Conservation (phyloP, 169 alveolate species). For the Plasmodium gonderi region DNA sequence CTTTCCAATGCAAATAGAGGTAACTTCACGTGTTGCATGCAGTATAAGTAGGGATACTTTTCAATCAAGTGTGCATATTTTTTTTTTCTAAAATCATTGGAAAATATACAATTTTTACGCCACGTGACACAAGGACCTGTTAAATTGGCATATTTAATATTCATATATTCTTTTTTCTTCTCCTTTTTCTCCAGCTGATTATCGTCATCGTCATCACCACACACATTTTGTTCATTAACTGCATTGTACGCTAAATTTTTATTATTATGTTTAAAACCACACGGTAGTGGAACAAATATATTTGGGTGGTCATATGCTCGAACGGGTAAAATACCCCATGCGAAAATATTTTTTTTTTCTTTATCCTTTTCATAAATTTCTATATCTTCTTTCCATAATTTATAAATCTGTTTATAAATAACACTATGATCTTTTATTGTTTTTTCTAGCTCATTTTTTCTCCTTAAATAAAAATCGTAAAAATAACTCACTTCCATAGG, state of each 20-base stretch:
- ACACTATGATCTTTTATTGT: slow-evolving; percentile 36
- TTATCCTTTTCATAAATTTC: slow-evolving; percentile 73
- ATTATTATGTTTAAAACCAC: slow-evolving; percentile 88
- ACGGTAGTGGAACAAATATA: slow-evolving; percentile 90
- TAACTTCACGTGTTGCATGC: slow-evolving; percentile 31
- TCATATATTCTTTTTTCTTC: slow-evolving; percentile 81
- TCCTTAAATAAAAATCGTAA: slow-evolving; percentile 14
- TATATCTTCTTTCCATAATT: slow-evolving; percentile 76
- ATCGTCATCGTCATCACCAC: slow-evolving; percentile 2
- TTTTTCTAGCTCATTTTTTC: slow-evolving; percentile 42
- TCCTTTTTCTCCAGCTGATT: slow-evolving; percentile 76
- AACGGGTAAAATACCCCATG: slow-evolving; percentile 93
- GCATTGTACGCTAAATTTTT: slow-evolving; percentile 83
- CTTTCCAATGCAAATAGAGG: slow-evolving; percentile 48
- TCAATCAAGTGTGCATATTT: slow-evolving; percentile 16
- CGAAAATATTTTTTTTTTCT: slow-evolving; percentile 79
- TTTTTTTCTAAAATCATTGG: slow-evolving; percentile 14
- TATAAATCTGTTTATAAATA: slow-evolving; percentile 50
- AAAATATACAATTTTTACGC: slow-evolving; percentile 79
- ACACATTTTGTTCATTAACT: slow-evolving; percentile 13
- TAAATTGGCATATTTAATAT: slow-evolving; percentile 79
- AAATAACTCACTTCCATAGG: slow-evolving; percentile 1
- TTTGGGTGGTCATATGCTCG: slow-evolving; percentile 90
- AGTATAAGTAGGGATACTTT: slow-evolving; percentile 24
- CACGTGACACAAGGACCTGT: slow-evolving; percentile 83